Percentiles rank a stretch among this genome's conserved stretches.
These are phyloP conservation scores for Posidonia oceanica DNA, from an alignment of 116 monocot species.

Conservation along the genomic window DNA sequence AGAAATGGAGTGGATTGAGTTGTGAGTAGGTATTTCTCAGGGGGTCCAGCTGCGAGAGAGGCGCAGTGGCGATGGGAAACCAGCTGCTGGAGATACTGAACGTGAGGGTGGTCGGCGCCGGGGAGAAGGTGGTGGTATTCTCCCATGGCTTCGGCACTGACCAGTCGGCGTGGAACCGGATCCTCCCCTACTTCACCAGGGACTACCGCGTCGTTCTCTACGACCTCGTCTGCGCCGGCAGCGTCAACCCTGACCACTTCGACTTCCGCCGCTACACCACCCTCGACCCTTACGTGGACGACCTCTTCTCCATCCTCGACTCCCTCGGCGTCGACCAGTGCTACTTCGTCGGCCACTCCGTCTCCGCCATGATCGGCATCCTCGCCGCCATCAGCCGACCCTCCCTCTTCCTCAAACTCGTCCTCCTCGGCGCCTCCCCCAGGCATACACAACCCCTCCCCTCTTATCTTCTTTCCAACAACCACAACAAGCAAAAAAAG, in stretches of 20 bases:
- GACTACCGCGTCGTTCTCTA: slow-evolving; percentile 75
- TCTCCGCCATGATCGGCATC: slow-evolving; percentile 95
- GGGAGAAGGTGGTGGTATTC: slow-evolving; percentile 53
- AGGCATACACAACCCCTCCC: slow-evolving; percentile 16
- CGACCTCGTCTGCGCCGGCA: slow-evolving; percentile 92
- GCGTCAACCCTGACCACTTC: slow-evolving; percentile 96
- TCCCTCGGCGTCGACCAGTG: slow-evolving; percentile 53
- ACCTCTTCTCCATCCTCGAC: slow-evolving; percentile 63
- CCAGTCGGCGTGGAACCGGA: slow-evolving; percentile 80
- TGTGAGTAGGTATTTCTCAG: background rate
- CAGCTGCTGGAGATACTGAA: slow-evolving; percentile 74
- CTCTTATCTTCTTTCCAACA: background rate
- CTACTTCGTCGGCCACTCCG: slow-evolving; percentile 81
- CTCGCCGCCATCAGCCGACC: slow-evolving; percentile 71
- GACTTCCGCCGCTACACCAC: slow-evolving; percentile 78
- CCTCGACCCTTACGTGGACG: slow-evolving; percentile 82
- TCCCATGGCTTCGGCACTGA: slow-evolving; percentile 96
- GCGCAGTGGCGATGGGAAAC: slow-evolving; percentile 8
- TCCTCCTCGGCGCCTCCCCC: slow-evolving; percentile 82
- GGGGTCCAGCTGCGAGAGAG: background rate
- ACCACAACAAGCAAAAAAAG: background rate
- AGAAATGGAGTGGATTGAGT: background rate
- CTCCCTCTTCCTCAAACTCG: slow-evolving; percentile 60
- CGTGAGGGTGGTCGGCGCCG: slow-evolving; percentile 64
- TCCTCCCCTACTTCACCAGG: slow-evolving; percentile 61